Evolutionary conservation across 208 protist species (phyloP).

Genomic region (Trypanosoma mega): DNA sequence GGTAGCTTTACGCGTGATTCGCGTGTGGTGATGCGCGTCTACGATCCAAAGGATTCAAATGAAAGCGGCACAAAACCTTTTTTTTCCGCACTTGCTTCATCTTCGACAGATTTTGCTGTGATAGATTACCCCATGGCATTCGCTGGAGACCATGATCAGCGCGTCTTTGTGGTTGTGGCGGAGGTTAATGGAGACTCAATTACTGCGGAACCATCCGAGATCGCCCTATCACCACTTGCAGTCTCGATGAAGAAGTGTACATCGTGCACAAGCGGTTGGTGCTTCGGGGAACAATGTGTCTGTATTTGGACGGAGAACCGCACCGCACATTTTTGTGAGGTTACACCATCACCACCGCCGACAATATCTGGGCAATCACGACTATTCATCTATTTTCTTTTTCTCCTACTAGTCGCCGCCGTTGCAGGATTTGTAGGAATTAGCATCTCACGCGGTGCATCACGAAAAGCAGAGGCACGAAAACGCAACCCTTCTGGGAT

Average conservation of each 20-base stretch:
- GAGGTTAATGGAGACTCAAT: conserved; percentile 41
- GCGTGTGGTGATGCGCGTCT: conserved; percentile 11
- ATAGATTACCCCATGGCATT: conserved; percentile 5
- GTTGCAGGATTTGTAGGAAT: background rate
- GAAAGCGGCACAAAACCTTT: background rate
- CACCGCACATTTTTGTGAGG: conserved; percentile 30
- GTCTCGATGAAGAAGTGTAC: conserved; percentile 45
- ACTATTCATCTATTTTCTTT: background rate
- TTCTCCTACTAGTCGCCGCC: background rate
- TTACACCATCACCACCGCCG: background rate
- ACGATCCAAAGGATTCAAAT: background rate
- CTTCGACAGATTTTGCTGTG: conserved; percentile 6
- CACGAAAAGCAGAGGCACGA: background rate
- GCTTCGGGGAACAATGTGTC: conserved; percentile 25
- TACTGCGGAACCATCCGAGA: conserved; percentile 22
- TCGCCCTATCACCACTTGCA: conserved; percentile 61
- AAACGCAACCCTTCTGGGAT: background rate
- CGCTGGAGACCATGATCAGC: background rate
- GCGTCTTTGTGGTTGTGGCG: conserved; percentile 27
- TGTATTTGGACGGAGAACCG: conserved; percentile 27
- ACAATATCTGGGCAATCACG: background rate
- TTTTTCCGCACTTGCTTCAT: conserved; percentile 17
- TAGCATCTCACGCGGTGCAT: background rate
- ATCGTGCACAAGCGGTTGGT: conserved; percentile 45
- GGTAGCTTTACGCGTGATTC: background rate